Evolutionary conservation across 768 basidiomycete genomes (phyloP).

Genomic region (Tricholomella constricta): DNA sequence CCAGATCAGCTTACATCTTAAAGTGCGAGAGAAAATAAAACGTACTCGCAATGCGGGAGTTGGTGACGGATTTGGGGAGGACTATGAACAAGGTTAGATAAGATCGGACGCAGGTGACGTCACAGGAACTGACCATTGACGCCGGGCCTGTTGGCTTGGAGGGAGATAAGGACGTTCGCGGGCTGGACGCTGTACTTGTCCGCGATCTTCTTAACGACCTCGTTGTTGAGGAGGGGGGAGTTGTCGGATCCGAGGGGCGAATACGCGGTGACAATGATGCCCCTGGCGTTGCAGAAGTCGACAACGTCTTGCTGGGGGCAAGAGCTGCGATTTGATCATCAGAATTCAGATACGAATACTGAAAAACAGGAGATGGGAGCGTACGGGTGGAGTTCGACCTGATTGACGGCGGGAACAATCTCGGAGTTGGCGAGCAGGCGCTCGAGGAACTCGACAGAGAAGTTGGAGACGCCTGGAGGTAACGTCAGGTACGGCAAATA

Average conservation of each 20-base stretch:
- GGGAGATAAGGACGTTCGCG: slow-evolving; percentile 69
- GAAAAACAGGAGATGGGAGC: slow-evolving; percentile 21
- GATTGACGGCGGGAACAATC: slow-evolving; percentile 77
- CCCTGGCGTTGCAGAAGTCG: slow-evolving; percentile 58
- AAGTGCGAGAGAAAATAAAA: background rate
- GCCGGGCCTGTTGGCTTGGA: slow-evolving; percentile 68
- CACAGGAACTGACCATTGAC: slow-evolving; percentile 45
- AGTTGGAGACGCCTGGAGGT: slow-evolving; percentile 63
- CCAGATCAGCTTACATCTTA: background rate
- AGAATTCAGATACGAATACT: background rate
- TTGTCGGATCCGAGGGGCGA: slow-evolving; percentile 76
- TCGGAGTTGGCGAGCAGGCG: slow-evolving; percentile 56
- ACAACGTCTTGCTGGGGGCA: slow-evolving; percentile 70
- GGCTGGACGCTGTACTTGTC: slow-evolving; percentile 57
- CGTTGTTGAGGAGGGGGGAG: slow-evolving; percentile 66
- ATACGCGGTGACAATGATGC: slow-evolving; percentile 76
- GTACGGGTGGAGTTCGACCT: slow-evolving; percentile 76
- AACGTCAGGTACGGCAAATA: background rate
- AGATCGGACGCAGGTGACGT: background rate
- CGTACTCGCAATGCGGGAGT: slow-evolving; percentile 59
- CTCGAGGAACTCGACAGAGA: slow-evolving; percentile 63
- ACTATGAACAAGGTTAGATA: slow-evolving; percentile 34
- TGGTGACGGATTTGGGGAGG: slow-evolving; percentile 77
- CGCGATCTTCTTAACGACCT: slow-evolving; percentile 62
- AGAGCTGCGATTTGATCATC: slow-evolving; percentile 34